phyloP scores from a whole-genome alignment of 139 green algal genomes.

The Deuterostichococcus epilithicus region DNA sequence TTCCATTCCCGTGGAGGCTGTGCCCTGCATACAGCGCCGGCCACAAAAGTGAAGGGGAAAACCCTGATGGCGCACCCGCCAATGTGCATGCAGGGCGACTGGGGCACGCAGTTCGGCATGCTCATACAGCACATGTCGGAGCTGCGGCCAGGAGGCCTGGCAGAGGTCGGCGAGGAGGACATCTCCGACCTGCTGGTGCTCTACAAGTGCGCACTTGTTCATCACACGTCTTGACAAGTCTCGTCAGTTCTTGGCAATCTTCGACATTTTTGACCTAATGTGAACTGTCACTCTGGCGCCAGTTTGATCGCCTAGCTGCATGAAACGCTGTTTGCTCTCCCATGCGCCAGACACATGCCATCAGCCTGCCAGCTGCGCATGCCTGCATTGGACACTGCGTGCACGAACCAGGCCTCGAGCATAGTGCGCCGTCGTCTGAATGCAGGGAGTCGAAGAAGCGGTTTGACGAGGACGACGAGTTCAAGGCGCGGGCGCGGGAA shows the following conservation, averaged over 20 bases:
- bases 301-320: too few species aligned
- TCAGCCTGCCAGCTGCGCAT: too few species aligned
- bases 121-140: constrained; percentile 90
- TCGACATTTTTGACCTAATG: too few species aligned
- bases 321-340: too few species aligned
- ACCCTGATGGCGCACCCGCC: too few species aligned
- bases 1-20: background rate
- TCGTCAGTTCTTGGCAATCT: too few species aligned
- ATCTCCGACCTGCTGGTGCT: constrained; percentile 25
- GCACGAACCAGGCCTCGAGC: too few species aligned
- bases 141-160: constrained; percentile 48
- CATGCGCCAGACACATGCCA: too few species aligned
- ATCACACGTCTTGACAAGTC: background rate
- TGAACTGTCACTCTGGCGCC: too few species aligned
- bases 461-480: constrained; percentile 96
- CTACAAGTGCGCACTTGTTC: constrained; percentile 26
- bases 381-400: too few species aligned
- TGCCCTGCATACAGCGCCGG: background rate
- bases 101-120: constrained; percentile 99
- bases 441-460: constrained; percentile 74
- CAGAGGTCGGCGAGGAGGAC: constrained; percentile 6
- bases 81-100: constrained; percentile 74
- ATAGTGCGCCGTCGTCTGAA: background rate
- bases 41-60: too few species aligned
- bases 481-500: constrained; percentile 85